Base-by-base conservation (phyloP, 2,329 filamentous ascomycete genomes). In the Arachnomyces sp. region DNA sequence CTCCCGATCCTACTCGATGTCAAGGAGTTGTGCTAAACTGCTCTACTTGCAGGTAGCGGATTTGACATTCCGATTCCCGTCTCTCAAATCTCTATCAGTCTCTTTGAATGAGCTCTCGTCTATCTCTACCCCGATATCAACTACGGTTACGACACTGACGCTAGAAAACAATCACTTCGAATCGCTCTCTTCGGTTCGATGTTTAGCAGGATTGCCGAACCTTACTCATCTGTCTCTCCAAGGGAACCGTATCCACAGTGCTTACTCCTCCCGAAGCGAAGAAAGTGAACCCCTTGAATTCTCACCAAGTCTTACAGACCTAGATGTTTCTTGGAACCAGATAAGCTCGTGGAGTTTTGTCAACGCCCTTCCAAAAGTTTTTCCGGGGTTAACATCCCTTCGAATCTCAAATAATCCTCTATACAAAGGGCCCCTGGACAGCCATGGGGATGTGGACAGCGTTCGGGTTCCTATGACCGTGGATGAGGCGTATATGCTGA, bases 401-500 rank as follows among this genome's bases (percentile, higher is more conserved):
- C 83, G 89, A 12, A 77, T 94, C 45, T 79, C 85, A 4, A 81
- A 88, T 56, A 96, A 96, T 50, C 89, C 90, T 3, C 72, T 96
- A 15, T 93, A 86, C 62, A 70, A 81, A 39, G 65, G 71, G 47
- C 49, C 64, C 14, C 46, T 57, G 12, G 51, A 50, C 31, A 45
- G 46, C 40, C 59, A 45, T 25, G 46, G 54, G n/a, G 57, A 65
- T 39, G 67, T 65, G 39, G 61, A 66, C 16, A 63, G 58, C 18
- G 53, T 56, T 6, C 58, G 61, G 42, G 60, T 55, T 28, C 57
- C 55, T 20, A 66, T 65, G 63, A 65, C 60, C 4, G 72, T 81
- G 1, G 86, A 94, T 40, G 85, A 94, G 54, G 82, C 84, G 1
- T 90, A 88, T 65, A 94, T 94, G 84, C 73, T 95, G 35, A 86